Percentiles rank a stretch among this genome's conserved stretches.
phyloP scores from a whole-genome alignment of 192 early-diverging fungal species.

The Coemansia sp. region DNA sequence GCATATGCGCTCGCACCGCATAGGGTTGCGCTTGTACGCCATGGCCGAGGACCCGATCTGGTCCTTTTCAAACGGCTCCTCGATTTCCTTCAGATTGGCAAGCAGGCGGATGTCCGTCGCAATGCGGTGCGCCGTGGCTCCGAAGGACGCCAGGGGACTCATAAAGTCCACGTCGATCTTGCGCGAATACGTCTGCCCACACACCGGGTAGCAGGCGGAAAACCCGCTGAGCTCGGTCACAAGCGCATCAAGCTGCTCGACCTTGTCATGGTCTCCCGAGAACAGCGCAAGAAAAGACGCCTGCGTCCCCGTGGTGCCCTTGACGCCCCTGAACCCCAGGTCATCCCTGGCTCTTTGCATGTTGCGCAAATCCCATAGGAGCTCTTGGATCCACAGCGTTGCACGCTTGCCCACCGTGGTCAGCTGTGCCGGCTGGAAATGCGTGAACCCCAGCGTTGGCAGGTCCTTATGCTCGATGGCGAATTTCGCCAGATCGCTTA shows the following conservation, averaged over 20 bases:
- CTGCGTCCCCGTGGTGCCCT: conserved; percentile 99
- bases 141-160: conserved; percentile 83
- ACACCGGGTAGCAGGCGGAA: conserved; percentile 80
- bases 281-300: conserved; percentile 96
- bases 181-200: conserved; percentile 97
- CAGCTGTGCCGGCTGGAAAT: conserved; percentile 98
- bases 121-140: conserved; percentile 95
- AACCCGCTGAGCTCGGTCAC: conserved; percentile 91
- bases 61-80: conserved; percentile 99
- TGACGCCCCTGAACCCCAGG: conserved; percentile 91
- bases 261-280: conserved; percentile 90
- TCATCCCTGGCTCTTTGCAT: conserved; percentile 84
- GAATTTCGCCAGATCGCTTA: conserved; percentile 78
- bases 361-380: conserved; percentile 95
- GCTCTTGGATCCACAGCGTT: conserved; percentile 94
- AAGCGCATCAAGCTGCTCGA: conserved; percentile 85
- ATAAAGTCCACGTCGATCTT: conserved; percentile 96
- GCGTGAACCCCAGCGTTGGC: conserved; percentile 97
- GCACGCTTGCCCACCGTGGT: conserved; percentile 98
- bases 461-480: conserved; percentile 76
- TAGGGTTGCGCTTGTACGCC: conserved; percentile 99
- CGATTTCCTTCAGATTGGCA: conserved; percentile 96
- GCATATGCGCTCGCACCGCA: conserved; percentile 97
- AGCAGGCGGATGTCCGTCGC: conserved; percentile 95
- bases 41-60: conserved; percentile 98